Evolutionary conservation across 768 basidiomycete species (phyloP).

Genomic region (Leucocoprinus birnbaumii): DNA sequence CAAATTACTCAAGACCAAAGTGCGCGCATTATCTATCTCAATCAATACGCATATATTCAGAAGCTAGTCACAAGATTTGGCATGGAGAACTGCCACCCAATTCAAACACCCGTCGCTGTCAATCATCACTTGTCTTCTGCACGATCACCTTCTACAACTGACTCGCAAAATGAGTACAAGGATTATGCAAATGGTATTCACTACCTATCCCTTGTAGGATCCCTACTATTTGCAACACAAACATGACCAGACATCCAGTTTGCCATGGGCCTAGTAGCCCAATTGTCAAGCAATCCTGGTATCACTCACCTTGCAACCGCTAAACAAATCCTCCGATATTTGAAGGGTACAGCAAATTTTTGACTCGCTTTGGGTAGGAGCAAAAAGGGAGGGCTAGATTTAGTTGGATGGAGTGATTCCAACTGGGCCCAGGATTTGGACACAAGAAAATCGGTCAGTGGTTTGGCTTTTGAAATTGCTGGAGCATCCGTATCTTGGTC

Average conservation of each 20-base stretch:
- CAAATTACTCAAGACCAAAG: slow-evolving; percentile 17
- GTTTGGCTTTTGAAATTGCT: too few relatives aligned
- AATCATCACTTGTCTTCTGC: not conserved
- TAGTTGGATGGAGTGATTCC: slow-evolving; percentile 13
- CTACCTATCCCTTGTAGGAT: slow-evolving; percentile 4
- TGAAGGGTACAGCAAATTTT: slow-evolving; percentile 14
- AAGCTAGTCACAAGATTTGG: slow-evolving; percentile 18
- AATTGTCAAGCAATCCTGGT: slow-evolving; percentile 13
- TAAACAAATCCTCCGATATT: slow-evolving; percentile 16
- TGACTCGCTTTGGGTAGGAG: not conserved
- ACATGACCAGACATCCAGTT: slow-evolving; percentile 9
- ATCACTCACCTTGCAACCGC: slow-evolving; percentile 13
- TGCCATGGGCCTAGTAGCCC: slow-evolving; percentile 6
- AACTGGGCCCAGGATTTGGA: too few relatives aligned
- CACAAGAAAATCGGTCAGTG: too few relatives aligned
- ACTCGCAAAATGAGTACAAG: not conserved
- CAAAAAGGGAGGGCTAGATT: not conserved
- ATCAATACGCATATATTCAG: slow-evolving; percentile 22
- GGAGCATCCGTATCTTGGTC: too few relatives aligned
- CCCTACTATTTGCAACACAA: not conserved
- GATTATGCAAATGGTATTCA: slow-evolving; percentile 5
- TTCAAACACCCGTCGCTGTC: slow-evolving; percentile 18
- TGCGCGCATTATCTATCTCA: slow-evolving; percentile 18
- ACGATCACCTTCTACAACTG: not conserved
- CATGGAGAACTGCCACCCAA: slow-evolving; percentile 16